Evolutionary conservation across 73 alveolate genomes (phyloP), one percentile per base, ranked within the genome.

Genomic region (Diophrys appendiculata): DNA sequence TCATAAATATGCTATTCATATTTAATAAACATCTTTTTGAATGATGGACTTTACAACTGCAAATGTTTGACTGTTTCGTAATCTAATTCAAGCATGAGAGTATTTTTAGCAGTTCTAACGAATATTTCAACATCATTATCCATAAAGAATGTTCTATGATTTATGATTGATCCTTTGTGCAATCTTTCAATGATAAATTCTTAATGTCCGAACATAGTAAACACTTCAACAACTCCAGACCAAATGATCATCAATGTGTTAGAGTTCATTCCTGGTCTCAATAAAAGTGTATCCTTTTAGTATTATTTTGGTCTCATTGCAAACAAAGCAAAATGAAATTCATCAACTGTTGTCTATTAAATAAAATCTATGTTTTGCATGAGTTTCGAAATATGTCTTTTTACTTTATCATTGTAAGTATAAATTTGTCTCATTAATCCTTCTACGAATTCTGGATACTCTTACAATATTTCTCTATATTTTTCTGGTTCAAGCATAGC

Each of bases 391-490:
- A 83, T 29, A 26, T 72, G 75, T 33, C 28, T 65, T 70, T 67
- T 76, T 68, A 72, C 52, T 25, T 27, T 34, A 33, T 73, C 81
- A 1, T 34, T 3, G 54, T 73, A 73, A 24, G 34, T 34, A 14
- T 24, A 43, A 13, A 73, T 28, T 3, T 43, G 43, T 43, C 23
- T 33, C 35, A 13, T 73, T 52, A 73, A 33, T 34, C 72, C 26
- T 5, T 73, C 30, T n/a, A 25, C 56, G n/a, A 73, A 29, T 13
- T 74, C 86, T 35, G 91, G 91, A 65, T 76, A 88, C 26, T 79
- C 84, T 75, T 80, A 75, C 78, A 86, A 76, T 72, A 96, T 74
- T 26, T 90, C 88, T 65, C 80, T 88, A 80, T 87, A 96, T 72
- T 83, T 87, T 24, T 76, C 84, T 65, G 81, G 72, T 52, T 85